phyloP scores from a whole-genome alignment of 148 eudicot genomes.

The Beta vulgaris region DNA sequence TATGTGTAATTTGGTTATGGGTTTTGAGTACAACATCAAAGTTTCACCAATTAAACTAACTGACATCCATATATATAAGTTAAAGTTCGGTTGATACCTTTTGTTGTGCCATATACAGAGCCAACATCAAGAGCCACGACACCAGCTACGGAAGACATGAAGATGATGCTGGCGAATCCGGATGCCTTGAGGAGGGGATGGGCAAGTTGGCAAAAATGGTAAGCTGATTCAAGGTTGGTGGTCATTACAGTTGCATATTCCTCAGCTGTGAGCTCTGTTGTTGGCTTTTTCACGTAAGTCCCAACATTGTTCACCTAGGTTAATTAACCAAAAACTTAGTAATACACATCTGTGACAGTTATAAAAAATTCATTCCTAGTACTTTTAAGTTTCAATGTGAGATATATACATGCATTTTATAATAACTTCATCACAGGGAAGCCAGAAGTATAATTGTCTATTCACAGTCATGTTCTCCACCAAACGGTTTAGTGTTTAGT shows the following conservation, averaged over 20 bases:
- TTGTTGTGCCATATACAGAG: slow-evolving; percentile 44
- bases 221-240: slow-evolving; percentile 51
- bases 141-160: slow-evolving; percentile 49
- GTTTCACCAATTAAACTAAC: too few relatives aligned
- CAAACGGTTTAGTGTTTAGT: too few relatives aligned
- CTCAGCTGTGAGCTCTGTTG: slow-evolving; percentile 31
- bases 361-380: too few relatives aligned
- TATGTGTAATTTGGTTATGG: too few relatives aligned
- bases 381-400: too few relatives aligned
- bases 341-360: too few relatives aligned
- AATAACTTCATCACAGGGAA: too few relatives aligned
- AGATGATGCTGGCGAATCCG: slow-evolving; percentile 46
- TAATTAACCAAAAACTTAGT: neutral
- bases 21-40: too few relatives aligned
- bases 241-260: slow-evolving; percentile 36
- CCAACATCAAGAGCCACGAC: slow-evolving; percentile 28
- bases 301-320: slow-evolving; percentile 55
- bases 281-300: slow-evolving; percentile 22
- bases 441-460: too few relatives aligned
- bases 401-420: too few relatives aligned
- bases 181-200: slow-evolving; percentile 57
- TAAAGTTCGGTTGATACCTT: slow-evolving; percentile 32
- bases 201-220: slow-evolving; percentile 51
- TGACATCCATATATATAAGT: too few relatives aligned
- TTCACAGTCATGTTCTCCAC: too few relatives aligned